A percentile compares a stretch with the other conserved stretches of the same genome.
These are phyloP conservation scores for Spinellus fusiger DNA, from an alignment of 192 early-diverging fungal species.

Conservation along the genomic window DNA sequence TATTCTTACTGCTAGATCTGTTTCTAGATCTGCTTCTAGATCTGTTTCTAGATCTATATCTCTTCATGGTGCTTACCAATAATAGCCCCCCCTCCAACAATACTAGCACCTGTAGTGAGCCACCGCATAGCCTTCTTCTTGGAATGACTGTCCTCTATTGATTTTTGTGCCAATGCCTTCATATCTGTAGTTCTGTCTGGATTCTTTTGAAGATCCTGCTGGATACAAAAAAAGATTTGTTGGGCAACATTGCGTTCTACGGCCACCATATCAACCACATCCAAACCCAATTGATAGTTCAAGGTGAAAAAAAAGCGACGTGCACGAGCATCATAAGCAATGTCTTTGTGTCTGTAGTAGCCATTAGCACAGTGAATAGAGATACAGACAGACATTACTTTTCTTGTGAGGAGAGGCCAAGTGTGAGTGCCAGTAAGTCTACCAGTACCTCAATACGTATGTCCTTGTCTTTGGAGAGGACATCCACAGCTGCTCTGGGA, in stretches of 20 bases:
- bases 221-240: slow-evolving; percentile 43
- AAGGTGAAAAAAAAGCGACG: slow-evolving; percentile 39
- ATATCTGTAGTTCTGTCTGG: slow-evolving; percentile 3
- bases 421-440: slow-evolving; percentile 11
- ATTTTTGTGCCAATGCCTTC: slow-evolving; percentile 27
- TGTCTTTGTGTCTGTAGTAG: neutral
- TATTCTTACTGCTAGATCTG: too few relatives aligned
- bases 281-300: slow-evolving; percentile 28
- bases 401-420: neutral
- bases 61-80: too few relatives aligned
- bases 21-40: too few relatives aligned
- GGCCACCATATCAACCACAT: slow-evolving; percentile 14
- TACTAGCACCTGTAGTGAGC: slow-evolving; percentile 46
- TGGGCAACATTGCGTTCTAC: slow-evolving; percentile 46
- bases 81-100: slow-evolving; percentile 48
- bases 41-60: too few relatives aligned
- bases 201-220: slow-evolving; percentile 6
- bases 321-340: slow-evolving; percentile 45
- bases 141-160: slow-evolving; percentile 40
- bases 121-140: slow-evolving; percentile 45
- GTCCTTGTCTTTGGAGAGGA: slow-evolving; percentile 1
- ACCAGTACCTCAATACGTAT: slow-evolving; percentile 21
- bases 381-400: neutral
- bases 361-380: neutral
- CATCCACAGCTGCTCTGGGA: neutral